Base-by-base conservation (phyloP, 257 asterid species). In the Solanum etuberosum region DNA sequence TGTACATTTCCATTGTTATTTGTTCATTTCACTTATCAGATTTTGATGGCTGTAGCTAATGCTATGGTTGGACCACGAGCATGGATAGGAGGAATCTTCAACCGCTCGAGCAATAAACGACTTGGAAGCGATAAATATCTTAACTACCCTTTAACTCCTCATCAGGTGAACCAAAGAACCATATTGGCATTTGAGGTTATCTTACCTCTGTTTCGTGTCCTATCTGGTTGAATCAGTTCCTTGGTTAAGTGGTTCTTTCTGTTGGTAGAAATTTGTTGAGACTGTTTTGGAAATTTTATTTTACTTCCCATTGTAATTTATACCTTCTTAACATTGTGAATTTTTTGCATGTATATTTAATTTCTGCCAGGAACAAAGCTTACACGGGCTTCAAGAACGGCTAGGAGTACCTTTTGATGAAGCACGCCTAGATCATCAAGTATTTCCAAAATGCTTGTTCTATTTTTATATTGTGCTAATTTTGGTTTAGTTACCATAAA, bases 11-110 rank as follows among this genome's bases (percentile, higher is more conserved):
- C 72, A 48, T 40, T 40, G 29, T 51, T 57, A 59, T 80, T 51
- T 86, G 42, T 40, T 76, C 74, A 46, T 82, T 81, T 43, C 72
- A 86, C 29, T 87, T 57, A 61, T 48, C 2, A 32, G 8, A 71
- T 51, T 48, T 65, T 90, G 42, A 43, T 83, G 71, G 86, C 88
- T 90, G 90, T 88, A 96, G 98, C 96, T 94, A 94, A 94, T 94
- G 98, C 98, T 93, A 97, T 97, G 99, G 98, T 94, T 91, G 98
- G 98, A 90, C 96, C 98, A 83, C 92, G 97, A 91, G 90, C 98
- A 88, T 97, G 98, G 98, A 90, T 97, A 90, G 99, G 98, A 91
- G 98, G 97, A 92, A 86, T 95, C 65, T 91, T 97, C 80, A 93
- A 72, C 91, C 97, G 98, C 87, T 63, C 94, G 54, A 88, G 86